These are phyloP conservation scores for Suillus weaverae DNA, from an alignment of 768 basidiomycete genomes.

Conservation along the genomic window DNA sequence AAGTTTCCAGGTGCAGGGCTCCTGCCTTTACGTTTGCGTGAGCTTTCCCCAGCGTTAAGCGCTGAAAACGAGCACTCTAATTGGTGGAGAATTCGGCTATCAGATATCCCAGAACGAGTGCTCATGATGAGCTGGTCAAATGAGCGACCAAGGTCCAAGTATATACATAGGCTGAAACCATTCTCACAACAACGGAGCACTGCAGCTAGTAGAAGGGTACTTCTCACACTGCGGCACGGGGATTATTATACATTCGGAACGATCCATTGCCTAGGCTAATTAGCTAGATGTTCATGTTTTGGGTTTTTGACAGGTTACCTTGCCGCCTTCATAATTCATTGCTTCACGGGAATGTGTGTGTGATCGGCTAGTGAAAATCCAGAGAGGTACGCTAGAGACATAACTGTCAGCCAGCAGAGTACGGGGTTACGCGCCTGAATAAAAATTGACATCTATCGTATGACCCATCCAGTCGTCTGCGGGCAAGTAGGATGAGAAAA, in stretches of 20 bases:
- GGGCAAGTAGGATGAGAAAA: slow-evolving; percentile 9
- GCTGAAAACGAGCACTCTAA: neutral
- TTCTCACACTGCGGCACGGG: slow-evolving; percentile 31
- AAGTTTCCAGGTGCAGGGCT: neutral
- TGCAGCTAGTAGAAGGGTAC: neutral
- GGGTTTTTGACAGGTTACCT: neutral
- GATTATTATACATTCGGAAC: slow-evolving; percentile 14
- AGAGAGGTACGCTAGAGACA: neutral
- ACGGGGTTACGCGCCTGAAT: slow-evolving; percentile 12
- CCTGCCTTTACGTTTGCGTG: neutral
- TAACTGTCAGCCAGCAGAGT: neutral
- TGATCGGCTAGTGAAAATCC: slow-evolving; percentile 9
- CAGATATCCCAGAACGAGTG: neutral
- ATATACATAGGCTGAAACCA: neutral
- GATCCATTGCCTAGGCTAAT: slow-evolving; percentile 3
- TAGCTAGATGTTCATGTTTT: neutral
- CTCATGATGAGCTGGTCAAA: slow-evolving; percentile 2
- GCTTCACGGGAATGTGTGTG: neutral
- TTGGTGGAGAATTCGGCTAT: slow-evolving; percentile 3
- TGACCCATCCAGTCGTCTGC: slow-evolving; percentile 6
- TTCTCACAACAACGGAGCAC: slow-evolving; percentile 13
- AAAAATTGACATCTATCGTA: slow-evolving; percentile 2
- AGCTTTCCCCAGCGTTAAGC: neutral
- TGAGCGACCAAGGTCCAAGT: neutral
- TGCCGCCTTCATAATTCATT: slow-evolving; percentile 6